Evolutionary conservation across 108 stramenopile species (phyloP).

Genomic region (Hondaea fermentalgiana): DNA sequence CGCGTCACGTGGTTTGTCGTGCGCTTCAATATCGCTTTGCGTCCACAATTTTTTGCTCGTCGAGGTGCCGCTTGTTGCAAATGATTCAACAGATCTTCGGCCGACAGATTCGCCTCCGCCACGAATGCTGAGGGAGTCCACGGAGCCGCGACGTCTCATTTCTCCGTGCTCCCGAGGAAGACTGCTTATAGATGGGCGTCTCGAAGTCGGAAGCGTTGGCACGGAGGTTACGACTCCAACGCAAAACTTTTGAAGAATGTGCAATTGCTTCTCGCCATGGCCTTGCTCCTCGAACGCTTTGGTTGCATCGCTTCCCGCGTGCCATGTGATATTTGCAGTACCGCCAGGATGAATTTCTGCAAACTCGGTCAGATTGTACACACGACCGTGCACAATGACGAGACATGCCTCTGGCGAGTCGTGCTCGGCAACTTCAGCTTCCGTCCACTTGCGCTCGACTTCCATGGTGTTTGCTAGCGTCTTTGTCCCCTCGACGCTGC

Average conservation of each 20-base stretch:
- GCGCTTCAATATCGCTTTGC: background rate
- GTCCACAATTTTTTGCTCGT: background rate
- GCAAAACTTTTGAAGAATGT: background rate
- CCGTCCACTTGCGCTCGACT: too few species aligned
- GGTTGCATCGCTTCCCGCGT: slow-evolving; percentile 70
- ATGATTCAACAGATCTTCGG: background rate
- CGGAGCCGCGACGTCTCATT: background rate
- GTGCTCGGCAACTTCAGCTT: slow-evolving; percentile 73
- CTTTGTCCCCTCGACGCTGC: too few species aligned
- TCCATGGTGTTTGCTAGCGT: too few species aligned
- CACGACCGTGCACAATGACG: slow-evolving; percentile 91
- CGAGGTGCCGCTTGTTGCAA: background rate
- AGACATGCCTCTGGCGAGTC: slow-evolving; percentile 73
- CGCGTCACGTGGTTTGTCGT: background rate
- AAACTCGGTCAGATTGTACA: slow-evolving; percentile 90
- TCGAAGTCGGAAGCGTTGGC: background rate
- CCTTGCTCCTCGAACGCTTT: background rate
- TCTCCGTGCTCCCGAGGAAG: background rate
- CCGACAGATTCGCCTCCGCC: background rate
- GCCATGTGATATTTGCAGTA: slow-evolving; percentile 82
- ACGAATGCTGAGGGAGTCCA: too few species aligned
- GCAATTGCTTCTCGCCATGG: background rate
- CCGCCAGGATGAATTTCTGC: slow-evolving; percentile 93
- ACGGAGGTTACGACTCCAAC: background rate
- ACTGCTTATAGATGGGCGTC: background rate